Percentiles rank a stretch among this genome's conserved stretches.
phyloP scores from a whole-genome alignment of 2,329 filamentous ascomycete species.

The Claviceps maximensis region DNA sequence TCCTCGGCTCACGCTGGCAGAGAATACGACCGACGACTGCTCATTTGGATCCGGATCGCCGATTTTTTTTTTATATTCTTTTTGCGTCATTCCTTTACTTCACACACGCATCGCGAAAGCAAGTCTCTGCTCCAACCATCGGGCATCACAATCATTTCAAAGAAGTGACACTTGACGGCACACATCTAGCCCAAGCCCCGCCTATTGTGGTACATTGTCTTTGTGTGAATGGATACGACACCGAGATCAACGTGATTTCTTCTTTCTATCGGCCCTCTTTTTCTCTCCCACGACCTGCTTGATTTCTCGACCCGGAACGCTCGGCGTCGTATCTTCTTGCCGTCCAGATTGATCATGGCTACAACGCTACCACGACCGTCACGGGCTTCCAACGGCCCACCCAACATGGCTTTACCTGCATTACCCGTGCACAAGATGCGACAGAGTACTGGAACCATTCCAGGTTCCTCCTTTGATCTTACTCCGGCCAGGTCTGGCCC shows the following conservation, averaged over 20 bases:
- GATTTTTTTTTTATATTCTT: neutral
- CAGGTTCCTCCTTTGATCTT: slow-evolving; percentile 16
- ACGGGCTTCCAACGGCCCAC: slow-evolving; percentile 56
- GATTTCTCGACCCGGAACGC: neutral
- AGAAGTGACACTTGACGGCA: neutral
- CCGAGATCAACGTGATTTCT: neutral
- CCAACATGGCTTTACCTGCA: slow-evolving; percentile 58
- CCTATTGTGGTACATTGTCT: neutral
- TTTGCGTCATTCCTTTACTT: neutral
- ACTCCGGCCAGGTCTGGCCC: slow-evolving; percentile 26
- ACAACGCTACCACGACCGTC: slow-evolving; percentile 54
- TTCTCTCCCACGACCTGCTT: neutral
- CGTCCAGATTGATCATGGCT: slow-evolving; percentile 13
- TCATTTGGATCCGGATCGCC: neutral
- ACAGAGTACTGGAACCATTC: slow-evolving; percentile 44
- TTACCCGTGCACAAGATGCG: slow-evolving; percentile 61
- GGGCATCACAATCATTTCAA: neutral
- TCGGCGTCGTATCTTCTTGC: neutral
- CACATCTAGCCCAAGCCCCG: neutral
- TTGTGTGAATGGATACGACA: slow-evolving; percentile 4
- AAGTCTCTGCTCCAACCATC: neutral
- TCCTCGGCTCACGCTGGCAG: neutral
- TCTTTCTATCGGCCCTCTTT: neutral
- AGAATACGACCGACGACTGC: neutral
- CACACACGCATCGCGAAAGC: neutral